Percentiles rank a stretch among this genome's conserved stretches.
Conservation (phyloP, 352 stramenopile genomes). For the Lagenidium sp. region DNA sequence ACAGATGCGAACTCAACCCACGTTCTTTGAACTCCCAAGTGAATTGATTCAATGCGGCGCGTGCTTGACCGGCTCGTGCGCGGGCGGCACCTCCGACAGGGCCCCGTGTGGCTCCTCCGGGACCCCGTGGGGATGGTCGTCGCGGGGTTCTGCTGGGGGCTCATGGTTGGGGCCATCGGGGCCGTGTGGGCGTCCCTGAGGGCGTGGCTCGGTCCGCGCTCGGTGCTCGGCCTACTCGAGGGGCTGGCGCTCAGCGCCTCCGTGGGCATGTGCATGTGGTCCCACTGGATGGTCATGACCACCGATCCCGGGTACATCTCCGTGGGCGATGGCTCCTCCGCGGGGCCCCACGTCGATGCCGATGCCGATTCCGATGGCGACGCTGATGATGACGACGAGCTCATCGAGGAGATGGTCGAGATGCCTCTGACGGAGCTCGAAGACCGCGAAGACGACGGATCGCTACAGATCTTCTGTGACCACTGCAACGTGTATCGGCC, state of each 20-base stretch:
- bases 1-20: too few species aligned
- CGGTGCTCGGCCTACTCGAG: constrained; percentile 30
- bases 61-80: too few species aligned
- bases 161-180: constrained; percentile 33
- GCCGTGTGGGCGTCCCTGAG: constrained; percentile 40
- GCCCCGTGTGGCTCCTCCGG: constrained; percentile 39
- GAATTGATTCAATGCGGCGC: too few species aligned
- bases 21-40: too few species aligned
- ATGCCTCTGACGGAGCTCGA: constrained; percentile 63
- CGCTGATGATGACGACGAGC: neutral
- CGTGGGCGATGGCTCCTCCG: too few species aligned
- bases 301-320: constrained; percentile 73
- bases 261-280: constrained; percentile 69
- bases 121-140: constrained; percentile 59
- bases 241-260: constrained; percentile 35
- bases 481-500: constrained; percentile 71
- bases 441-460: constrained; percentile 59
- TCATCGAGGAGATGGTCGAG: constrained; percentile 39
- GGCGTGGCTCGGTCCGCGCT: constrained; percentile 48
- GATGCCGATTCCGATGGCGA: too few species aligned
- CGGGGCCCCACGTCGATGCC: too few species aligned
- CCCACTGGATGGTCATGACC: constrained; percentile 59
- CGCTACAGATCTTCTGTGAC: constrained; percentile 73
- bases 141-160: constrained; percentile 42
- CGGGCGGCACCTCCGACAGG: too few species aligned